Percentiles rank a stretch among this genome's conserved stretches.
These are phyloP conservation scores for Filosporella fistucella DNA, from an alignment of 495 filamentous ascomycete species.

Conservation along the genomic window DNA sequence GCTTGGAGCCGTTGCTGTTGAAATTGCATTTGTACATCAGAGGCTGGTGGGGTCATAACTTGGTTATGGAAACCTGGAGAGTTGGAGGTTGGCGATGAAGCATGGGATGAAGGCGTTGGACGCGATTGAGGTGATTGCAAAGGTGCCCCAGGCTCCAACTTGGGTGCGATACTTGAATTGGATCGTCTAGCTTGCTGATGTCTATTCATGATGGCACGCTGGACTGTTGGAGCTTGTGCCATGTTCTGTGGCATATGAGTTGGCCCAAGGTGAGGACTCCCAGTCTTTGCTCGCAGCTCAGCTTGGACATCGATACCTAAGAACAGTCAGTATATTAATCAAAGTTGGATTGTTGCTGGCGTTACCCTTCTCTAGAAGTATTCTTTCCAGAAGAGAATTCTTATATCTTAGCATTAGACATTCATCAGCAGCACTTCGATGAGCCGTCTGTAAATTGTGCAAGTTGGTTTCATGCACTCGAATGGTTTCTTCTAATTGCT, in stretches of 20 bases:
- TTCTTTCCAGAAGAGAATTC: slow-evolving; percentile 92
- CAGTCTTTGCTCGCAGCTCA: slow-evolving; percentile 84
- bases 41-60: slow-evolving; percentile 62
- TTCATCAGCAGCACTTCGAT: slow-evolving; percentile 92
- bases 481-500: slow-evolving; percentile 95
- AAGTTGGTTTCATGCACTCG: slow-evolving; percentile 94
- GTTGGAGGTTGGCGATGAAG: slow-evolving; percentile 70
- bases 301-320: slow-evolving; percentile 95
- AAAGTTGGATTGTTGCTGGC: background rate
- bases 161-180: slow-evolving; percentile 65
- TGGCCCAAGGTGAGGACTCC: slow-evolving; percentile 63
- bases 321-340: background rate
- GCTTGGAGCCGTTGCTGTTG: slow-evolving; percentile 35
- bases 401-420: slow-evolving; percentile 98
- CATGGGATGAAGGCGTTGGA: slow-evolving; percentile 78
- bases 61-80: slow-evolving; percentile 65
- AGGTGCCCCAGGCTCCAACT: slow-evolving; percentile 56
- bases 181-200: slow-evolving; percentile 65
- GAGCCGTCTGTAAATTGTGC: slow-evolving; percentile 86
- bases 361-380: slow-evolving; percentile 90
- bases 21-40: slow-evolving; percentile 53
- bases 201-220: slow-evolving; percentile 68
- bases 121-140: slow-evolving; percentile 58
- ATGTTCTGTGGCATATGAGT: slow-evolving; percentile 58
- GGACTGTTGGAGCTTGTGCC: slow-evolving; percentile 63